Base-by-base conservation (phyloP, 78 protist species). In the Cavenderia fasciculata region DNA sequence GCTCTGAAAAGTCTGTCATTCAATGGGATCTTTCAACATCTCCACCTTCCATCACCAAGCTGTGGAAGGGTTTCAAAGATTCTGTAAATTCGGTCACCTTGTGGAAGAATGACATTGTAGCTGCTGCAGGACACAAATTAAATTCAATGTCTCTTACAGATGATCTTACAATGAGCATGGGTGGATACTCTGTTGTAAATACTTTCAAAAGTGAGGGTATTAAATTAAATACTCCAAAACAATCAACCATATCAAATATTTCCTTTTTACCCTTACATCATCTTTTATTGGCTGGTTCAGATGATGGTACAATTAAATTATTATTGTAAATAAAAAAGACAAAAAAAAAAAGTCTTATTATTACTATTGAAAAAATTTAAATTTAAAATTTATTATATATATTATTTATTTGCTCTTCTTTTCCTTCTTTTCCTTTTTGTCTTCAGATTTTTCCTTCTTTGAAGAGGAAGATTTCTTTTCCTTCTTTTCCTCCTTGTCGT, bases 51-150 rank as follows among this genome's bases (percentile, higher is more conserved):
- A 56, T 68, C n/a, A 18, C 44, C 2, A 82, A 82, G 54, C 65
- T 82, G 34, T 82, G 90, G 90, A 82, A 82, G 43, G 90, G 90
- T n/a, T 82, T 68, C 70, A 82, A 57, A 68, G 90, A 82, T 33
- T 34, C 74, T 3, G 27, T 82, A 1, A 31, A 54, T 5, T 66
- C 69, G 19, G 23, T 72, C 0, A 36, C 78, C 2, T 59, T 82
- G 2, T 68, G 61, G 59, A 68, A 68, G 44, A 68, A 82, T 43
- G 90, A 82, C 44, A 21, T 82, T 7, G 34, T 82, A 0, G 76
- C 46, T n/a, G 36, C 90, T 2, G 52, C 31, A 3, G 90, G 90
- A 29, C 25, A 59, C n/a, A 82, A 82, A 29, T 11, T 82, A 19
- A 38, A 76, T 11, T 57, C 73, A 29, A 82, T 82, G 79, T 66